Evolutionary conservation across 345 rosid species (phyloP).

Genomic region (Syzygium grande): DNA sequence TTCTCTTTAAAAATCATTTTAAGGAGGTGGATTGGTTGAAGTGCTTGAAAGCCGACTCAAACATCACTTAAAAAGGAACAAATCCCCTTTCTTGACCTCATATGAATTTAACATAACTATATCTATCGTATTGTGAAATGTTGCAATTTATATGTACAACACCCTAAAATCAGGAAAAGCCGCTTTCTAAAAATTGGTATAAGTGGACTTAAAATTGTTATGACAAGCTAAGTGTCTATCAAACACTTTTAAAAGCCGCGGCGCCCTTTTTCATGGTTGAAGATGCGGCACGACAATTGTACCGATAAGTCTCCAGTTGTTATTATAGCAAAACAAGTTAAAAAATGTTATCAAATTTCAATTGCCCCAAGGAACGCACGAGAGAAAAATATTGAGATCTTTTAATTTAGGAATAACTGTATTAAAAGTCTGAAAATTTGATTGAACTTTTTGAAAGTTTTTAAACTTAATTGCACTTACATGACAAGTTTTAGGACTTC

Average conservation of each 20-base stretch:
- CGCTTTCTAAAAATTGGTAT: not conserved
- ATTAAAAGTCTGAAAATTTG: too few relatives aligned
- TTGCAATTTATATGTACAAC: not conserved
- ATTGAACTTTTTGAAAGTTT: too few relatives aligned
- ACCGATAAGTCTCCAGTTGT: not conserved
- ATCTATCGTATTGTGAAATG: not conserved
- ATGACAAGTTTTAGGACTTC: too few relatives aligned
- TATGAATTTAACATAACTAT: not conserved
- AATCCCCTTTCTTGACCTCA: not conserved
- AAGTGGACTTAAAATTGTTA: rapidly evolving
- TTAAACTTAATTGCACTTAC: too few relatives aligned
- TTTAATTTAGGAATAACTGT: not conserved
- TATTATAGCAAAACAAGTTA: not conserved
- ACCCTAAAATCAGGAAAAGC: not conserved
- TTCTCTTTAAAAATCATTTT: too few relatives aligned
- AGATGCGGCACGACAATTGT: not conserved
- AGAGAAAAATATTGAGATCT: not conserved
- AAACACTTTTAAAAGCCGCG: not conserved
- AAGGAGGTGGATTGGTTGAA: not conserved
- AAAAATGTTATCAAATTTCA: not conserved
- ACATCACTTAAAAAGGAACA: not conserved
- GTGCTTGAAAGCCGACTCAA: not conserved
- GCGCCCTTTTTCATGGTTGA: not conserved
- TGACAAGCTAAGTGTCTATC: not conserved
- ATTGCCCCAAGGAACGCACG: not conserved